A percentile compares a stretch with the other conserved stretches of the same genome.
These are phyloP conservation scores for Hibiscus mutabilis DNA, from an alignment of 345 rosid genomes.

Conservation along the genomic window DNA sequence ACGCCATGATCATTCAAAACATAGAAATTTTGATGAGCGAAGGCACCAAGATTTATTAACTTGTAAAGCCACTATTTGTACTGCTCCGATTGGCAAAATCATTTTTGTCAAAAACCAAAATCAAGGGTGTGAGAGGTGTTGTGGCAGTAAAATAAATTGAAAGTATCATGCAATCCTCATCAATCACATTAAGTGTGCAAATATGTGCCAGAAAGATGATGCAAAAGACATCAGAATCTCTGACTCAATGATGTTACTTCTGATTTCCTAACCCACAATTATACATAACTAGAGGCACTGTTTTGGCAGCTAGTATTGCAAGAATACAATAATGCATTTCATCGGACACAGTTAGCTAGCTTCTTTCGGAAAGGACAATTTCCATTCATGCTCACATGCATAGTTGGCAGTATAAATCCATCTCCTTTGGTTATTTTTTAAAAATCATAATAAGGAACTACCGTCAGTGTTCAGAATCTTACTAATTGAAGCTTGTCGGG, in stretches of 20 bases:
- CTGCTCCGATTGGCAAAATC: too few species aligned
- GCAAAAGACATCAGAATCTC: constrained; percentile 16
- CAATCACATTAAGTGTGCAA: neutral
- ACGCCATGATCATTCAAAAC: neutral
- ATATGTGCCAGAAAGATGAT: neutral
- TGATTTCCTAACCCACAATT: constrained; percentile 9
- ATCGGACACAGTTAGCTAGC: neutral
- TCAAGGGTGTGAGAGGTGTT: neutral
- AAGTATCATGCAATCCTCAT: neutral
- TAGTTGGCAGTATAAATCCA: constrained; percentile 9
- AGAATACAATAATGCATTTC: constrained; percentile 13
- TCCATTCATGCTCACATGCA: constrained; percentile 22
- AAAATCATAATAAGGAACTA: neutral
- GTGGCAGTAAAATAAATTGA: neutral
- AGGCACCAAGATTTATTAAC: too few species aligned
- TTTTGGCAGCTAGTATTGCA: constrained; percentile 2
- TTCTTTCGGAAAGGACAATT: constrained; percentile 22
- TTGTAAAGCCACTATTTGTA: too few species aligned
- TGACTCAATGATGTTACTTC: constrained; percentile 16
- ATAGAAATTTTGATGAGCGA: too few species aligned
- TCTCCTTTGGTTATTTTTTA: neutral
- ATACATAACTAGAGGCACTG: neutral
- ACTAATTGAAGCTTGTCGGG: neutral
- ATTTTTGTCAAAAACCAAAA: too few species aligned
- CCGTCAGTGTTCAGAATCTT: neutral